These are phyloP conservation scores for Metarhizium robertsii DNA, from an alignment of 2,329 filamentous ascomycete species.

Conservation along the genomic window DNA sequence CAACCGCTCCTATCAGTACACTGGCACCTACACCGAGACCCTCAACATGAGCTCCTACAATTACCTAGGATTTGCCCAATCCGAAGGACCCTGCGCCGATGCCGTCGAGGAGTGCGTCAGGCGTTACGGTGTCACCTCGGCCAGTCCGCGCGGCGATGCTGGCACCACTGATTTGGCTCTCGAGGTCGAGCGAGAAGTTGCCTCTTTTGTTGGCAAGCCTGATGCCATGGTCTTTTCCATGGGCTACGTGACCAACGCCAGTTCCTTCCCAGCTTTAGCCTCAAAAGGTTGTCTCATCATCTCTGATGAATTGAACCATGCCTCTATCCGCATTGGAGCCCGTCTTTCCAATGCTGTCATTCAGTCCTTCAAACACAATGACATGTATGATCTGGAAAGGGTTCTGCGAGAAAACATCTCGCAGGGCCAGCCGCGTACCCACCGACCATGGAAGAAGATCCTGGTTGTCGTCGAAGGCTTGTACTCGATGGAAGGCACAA, in stretches of 20 bases:
- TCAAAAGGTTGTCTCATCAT: conserved; percentile 90
- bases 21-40: conserved; percentile 85
- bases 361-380: conserved; percentile 94
- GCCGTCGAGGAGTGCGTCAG: conserved; percentile 77
- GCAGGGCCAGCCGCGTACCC: conserved; percentile 94
- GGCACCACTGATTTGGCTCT: conserved; percentile 81
- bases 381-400: conserved; percentile 79
- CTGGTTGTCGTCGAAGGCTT: conserved; percentile 91
- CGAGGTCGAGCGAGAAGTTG: conserved; percentile 85
- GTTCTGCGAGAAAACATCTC: conserved; percentile 87
- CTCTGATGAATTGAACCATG: conserved; percentile 95
- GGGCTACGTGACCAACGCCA: conserved; percentile 95
- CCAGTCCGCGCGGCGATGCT: conserved; percentile 72
- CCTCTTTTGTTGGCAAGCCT: conserved; percentile 87
- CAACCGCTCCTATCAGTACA: conserved; percentile 83
- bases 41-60: conserved; percentile 99
- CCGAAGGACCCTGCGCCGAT: conserved; percentile 91
- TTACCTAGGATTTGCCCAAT: conserved; percentile 96
- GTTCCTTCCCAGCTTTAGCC: conserved; percentile 83
- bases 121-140: conserved; percentile 75
- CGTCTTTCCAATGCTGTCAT: conserved; percentile 93
- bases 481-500: conserved; percentile 98
- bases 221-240: conserved; percentile 96
- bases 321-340: conserved; percentile 91
- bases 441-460: conserved; percentile 99